A percentile compares a stretch with the other conserved stretches of the same genome.
Conservation (phyloP, 2,329 filamentous ascomycete genomes). For the Pseudogymnoascus sp. region DNA sequence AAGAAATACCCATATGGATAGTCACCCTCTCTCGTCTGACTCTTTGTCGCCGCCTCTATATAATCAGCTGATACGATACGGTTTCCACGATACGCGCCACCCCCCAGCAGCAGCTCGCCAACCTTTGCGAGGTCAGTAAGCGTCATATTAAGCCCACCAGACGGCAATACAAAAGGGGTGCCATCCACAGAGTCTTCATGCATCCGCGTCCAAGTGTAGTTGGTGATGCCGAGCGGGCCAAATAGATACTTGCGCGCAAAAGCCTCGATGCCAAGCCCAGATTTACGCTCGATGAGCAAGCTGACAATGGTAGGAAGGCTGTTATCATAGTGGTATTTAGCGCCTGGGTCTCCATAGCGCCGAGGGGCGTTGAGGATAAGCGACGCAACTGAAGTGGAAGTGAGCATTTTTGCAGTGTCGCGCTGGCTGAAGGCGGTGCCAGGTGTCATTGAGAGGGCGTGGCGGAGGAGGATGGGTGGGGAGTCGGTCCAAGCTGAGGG, state of each 20-base stretch:
- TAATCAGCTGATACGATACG: background rate
- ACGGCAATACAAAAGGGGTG: background rate
- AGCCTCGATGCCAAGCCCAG: background rate
- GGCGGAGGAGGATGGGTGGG: background rate
- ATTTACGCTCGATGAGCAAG: background rate
- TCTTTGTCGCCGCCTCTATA: background rate
- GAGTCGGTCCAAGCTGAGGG: background rate
- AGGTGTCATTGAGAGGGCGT: background rate
- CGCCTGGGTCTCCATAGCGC: background rate
- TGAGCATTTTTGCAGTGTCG: background rate
- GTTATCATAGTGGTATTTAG: background rate
- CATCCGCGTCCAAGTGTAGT: background rate
- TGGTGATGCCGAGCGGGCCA: background rate
- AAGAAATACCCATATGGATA: constrained; percentile 1
- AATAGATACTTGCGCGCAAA: background rate
- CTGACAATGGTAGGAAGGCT: background rate
- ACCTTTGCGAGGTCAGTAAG: background rate
- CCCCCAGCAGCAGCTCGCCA: background rate
- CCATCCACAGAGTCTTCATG: background rate
- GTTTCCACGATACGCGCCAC: background rate
- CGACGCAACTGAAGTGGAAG: background rate
- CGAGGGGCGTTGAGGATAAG: background rate
- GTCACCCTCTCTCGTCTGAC: background rate
- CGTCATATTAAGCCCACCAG: background rate
- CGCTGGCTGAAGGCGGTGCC: background rate